Base-by-base conservation (phyloP, 441 rosid species). In the Erysimum pusillum region DNA sequence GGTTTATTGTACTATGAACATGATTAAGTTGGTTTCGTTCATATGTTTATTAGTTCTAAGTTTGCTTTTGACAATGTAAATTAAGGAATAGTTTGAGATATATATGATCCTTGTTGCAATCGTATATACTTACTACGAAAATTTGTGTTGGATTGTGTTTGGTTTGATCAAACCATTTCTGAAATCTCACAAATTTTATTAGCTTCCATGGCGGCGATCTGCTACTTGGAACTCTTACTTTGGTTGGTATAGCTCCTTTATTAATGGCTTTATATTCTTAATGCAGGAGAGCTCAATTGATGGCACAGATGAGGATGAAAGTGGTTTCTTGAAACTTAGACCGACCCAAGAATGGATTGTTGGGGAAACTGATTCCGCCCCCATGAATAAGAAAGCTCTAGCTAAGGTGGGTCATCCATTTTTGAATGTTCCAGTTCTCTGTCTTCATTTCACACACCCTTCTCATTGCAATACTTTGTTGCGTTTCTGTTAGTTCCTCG, bases 301-400 rank as follows among this genome's bases (percentile, higher is more conserved):
- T 51, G 49, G 51, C 2, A 64, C 1, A 28, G 69, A 70, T 14
- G 84, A 85, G 46, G 80, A 81, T 39, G 56, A 64, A 70, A 87
- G 82, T 61, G 99, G 97, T 28, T 90, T 92, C 87, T 82, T 95
- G 85, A 95, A 91, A 84, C 90, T 92, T 9, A 75, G 89, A 46
- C 87, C 76, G 51, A 89, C 94, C 3, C 89, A 69, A 68, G 92
- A 89, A 67, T 95, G 98, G 99, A 54, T 91, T 64, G 81, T 46
- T 56, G 92, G 97, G 69, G 93, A 80, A 39, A 79, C 11, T 54
- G 56, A 81, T 41, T 64, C 87, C 14, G 92, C 96, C 31, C 99
- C 99, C 25, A 74, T 82, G 60, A 92, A 95, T 83, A 91, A 74
- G 85, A 91, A 89, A 89, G 85, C 74, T 49, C 52, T 63, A 34